A percentile compares a stretch with the other conserved stretches of the same genome.
Conservation (phyloP, 345 rosid genomes). For the Melastoma malabathricum region DNA sequence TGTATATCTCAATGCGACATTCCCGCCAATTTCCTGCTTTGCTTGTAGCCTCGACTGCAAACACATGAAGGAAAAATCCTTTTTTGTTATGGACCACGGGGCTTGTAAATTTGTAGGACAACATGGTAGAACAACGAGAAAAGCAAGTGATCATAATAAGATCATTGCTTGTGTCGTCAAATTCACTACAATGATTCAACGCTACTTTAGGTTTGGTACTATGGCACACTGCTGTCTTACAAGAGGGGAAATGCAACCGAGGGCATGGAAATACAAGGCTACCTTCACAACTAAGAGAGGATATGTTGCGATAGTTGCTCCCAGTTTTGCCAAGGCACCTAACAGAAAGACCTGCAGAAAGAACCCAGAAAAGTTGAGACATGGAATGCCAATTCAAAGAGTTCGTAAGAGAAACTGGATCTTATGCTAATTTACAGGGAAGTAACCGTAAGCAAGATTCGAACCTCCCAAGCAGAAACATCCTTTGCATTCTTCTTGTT, state of each 20-base stretch:
- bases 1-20: constrained; percentile 42
- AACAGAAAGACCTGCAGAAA: constrained; percentile 35
- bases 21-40: constrained; percentile 59
- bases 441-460: background rate
- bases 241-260: constrained; percentile 1
- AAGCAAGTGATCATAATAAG: too few species aligned
- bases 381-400: background rate
- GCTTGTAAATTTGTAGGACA: too few species aligned
- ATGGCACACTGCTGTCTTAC: too few species aligned
- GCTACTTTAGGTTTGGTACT: too few species aligned
- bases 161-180: too few species aligned
- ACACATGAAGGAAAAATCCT: constrained; percentile 10
- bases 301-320: constrained; percentile 55
- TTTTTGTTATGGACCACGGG: too few species aligned
- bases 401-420: too few species aligned
- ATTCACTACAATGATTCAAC: too few species aligned
- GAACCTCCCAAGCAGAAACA: constrained; percentile 49
- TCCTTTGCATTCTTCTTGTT: constrained; percentile 24
- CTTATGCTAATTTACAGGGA: too few species aligned
- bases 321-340: constrained; percentile 63
- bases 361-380: constrained; percentile 1
- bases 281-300: constrained; percentile 68
- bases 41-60: constrained; percentile 65
- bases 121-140: too few species aligned
- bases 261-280: constrained; percentile 4